Evolutionary conservation across 495 filamentous ascomycete species (phyloP), one percentile per base, ranked within the genome.

Genomic region (Filosporella fistucella): DNA sequence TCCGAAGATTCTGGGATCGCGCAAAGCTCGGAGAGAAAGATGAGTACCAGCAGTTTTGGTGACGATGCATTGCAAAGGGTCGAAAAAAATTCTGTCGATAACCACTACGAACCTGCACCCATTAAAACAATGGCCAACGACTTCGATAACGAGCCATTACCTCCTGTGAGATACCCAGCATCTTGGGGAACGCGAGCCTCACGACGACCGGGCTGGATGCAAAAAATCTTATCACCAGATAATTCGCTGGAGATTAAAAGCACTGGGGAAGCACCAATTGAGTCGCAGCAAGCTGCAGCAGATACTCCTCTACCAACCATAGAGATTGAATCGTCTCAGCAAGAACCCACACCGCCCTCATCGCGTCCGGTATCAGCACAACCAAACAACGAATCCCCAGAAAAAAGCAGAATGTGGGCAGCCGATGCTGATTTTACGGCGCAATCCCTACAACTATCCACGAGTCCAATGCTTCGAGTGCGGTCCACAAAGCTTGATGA

Each of bases 401-500:
- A 77, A 29, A 66, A 71, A 49, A 68, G 68, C 49, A 69, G 64
- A 17, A 70, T 75, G 21, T 81, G 75, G 76, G 16, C 60, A 11
- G 56, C 73, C 14, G 74, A 77, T 36, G 67, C 74, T 5, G 82
- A 86, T 29, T 83, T 88, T 49, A 84, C 82, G n/a, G 76, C 71
- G 21, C 69, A 68, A 17, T 80, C 81, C 36, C 47, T 85, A 24
- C 75, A 84, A 39, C 55, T 81, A 7, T 85, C 82, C 3, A 62
- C 69, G 11, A 85, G 80, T 30, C 82, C 82, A 26, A 75, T 74
- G 13, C 64, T 80, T 14, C 59, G 49, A 18, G 56, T 70, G 29
- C 61, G 68, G 52, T 67, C 54, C 35, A 60, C 61, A 12, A 67
- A 63, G 20, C 58, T 82, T 34, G 81, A 85, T 45, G 72, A 78